Conservation (phyloP, 2,329 filamentous ascomycete genomes). For the Paraphoma sp. region DNA sequence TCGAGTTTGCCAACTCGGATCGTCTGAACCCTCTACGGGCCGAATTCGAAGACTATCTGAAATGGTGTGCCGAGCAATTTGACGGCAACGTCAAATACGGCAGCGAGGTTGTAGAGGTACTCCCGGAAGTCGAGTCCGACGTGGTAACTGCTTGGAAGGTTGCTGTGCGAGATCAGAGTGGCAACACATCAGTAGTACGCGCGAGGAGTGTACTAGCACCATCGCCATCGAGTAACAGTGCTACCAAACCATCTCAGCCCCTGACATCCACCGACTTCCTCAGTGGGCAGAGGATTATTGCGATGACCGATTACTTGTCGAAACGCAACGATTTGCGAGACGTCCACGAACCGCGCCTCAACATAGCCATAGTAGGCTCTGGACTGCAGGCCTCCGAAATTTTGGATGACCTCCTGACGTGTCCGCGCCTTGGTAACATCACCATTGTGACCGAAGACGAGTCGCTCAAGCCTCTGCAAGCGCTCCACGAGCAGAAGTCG, state of each 20-base stretch:
- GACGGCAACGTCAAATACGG: slow-evolving; percentile 38
- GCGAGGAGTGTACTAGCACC: slow-evolving; percentile 38
- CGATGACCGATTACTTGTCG: slow-evolving; percentile 38
- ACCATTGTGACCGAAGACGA: slow-evolving; percentile 44
- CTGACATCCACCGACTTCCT: slow-evolving; percentile 37
- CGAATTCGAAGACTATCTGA: slow-evolving; percentile 49
- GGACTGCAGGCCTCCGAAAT: slow-evolving; percentile 36
- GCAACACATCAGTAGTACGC: slow-evolving; percentile 30
- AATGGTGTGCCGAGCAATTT: slow-evolving; percentile 45
- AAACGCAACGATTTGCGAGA: slow-evolving; percentile 40
- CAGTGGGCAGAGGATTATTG: slow-evolving; percentile 43
- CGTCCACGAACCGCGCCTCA: slow-evolving; percentile 34
- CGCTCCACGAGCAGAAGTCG: slow-evolving; percentile 32
- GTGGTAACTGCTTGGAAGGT: slow-evolving; percentile 36
- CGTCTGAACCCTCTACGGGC: slow-evolving; percentile 45
- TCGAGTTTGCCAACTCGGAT: slow-evolving; percentile 47
- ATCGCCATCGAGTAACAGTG: slow-evolving; percentile 23
- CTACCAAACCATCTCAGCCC: slow-evolving; percentile 17
- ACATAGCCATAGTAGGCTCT: slow-evolving; percentile 41
- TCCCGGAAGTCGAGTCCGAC: slow-evolving; percentile 28
- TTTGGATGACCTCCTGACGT: slow-evolving; percentile 42
- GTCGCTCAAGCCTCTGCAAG: slow-evolving; percentile 34
- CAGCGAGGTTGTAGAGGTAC: slow-evolving; percentile 39
- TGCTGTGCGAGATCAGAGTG: slow-evolving; percentile 30
- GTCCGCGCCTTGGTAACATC: slow-evolving; percentile 42